Base-by-base conservation (phyloP, 2,329 filamentous ascomycete species). In the Penicillium hesseltinei region DNA sequence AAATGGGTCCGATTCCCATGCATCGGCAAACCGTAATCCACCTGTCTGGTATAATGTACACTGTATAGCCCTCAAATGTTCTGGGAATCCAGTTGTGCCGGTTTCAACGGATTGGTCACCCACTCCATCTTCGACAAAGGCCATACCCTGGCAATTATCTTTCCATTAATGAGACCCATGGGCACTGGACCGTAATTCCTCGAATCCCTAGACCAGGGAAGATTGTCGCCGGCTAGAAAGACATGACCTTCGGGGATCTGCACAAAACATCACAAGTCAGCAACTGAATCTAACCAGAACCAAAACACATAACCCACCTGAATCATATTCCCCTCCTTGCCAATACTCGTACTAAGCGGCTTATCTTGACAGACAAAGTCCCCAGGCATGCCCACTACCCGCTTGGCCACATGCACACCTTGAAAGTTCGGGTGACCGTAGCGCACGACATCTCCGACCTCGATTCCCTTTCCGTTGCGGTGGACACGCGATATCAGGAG, bases 241-340 rank as follows among this genome's bases (percentile, higher is more conserved):
- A 92, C 95, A 79, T 99, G 94, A 1, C 94, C 94, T 69, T 89
- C 81, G 0, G 94, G 94, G 17, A 99, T 86, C 90, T 95, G 68
- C 9, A 27, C 48, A 44, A 46, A 33, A 33, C 9, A 23, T 33
- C 43, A 44, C 23, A 21, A 39, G 46, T 56, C 56, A 54, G 54
- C 36, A 45, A 57, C 45, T 17, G 36, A 27, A 31, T 23, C 33
- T 23, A 48, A 43, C 52, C 35, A 39, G 48, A 42, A 54, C 6
- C 43, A 46, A 31, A 29, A 54, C 15, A 21, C 29, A 55, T 2
- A 49, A 59, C 71, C 44, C 68, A 90, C 89, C 70, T 77, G 75
- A 57, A 80, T 75, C 76, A 80, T 79, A 62, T 75, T 72, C 53
- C 63, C 62, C 36, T 65, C 64, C 59, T 59, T 64, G 25, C 71